A percentile compares a stretch with the other conserved stretches of the same genome.
These are phyloP conservation scores for Fistulina hepatica DNA, from an alignment of 1,284 basidiomycete genomes.

Conservation along the genomic window DNA sequence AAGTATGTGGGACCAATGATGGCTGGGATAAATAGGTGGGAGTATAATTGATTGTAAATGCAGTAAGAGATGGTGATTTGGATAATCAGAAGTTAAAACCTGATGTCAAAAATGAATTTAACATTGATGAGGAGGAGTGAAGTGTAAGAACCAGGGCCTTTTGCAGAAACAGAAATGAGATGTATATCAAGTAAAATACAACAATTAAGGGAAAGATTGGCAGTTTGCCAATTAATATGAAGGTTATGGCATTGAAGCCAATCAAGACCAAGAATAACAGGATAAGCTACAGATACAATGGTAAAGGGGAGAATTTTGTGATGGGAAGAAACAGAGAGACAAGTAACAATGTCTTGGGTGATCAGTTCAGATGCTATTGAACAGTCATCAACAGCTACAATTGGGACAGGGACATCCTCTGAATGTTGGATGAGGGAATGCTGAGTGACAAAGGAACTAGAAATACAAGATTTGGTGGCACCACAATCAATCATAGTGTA, in stretches of 20 bases:
- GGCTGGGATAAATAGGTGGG: no score
- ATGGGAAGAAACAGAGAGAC: constrained; percentile 17
- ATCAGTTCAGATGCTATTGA: constrained; percentile 2
- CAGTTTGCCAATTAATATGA: constrained; percentile 14
- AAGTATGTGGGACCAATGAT: no score
- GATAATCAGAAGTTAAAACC: no score
- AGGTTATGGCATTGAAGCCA: constrained; percentile 13
- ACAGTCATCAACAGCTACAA: constrained; percentile 2
- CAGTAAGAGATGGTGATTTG: no score
- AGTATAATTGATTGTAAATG: no score
- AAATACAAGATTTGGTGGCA: constrained; percentile 23
- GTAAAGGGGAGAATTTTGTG: constrained; percentile 6
- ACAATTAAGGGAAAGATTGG: constrained; percentile 26
- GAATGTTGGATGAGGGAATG: constrained; percentile 20
- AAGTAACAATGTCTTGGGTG: constrained; percentile 3
- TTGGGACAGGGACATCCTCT: constrained; percentile 13
- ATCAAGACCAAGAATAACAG: constrained; percentile 12
- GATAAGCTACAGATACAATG: constrained; percentile 13
- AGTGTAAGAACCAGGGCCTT: no score
- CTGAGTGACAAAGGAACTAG: constrained; percentile 17
- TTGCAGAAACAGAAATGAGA: no score
- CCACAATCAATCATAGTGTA: constrained; percentile 18
- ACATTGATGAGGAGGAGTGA: no score
- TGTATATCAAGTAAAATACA: no score
- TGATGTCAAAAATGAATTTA: no score